These are phyloP conservation scores for Ambrosia artemisiifolia DNA, from an alignment of 129 eudicot genomes.

Conservation along the genomic window DNA sequence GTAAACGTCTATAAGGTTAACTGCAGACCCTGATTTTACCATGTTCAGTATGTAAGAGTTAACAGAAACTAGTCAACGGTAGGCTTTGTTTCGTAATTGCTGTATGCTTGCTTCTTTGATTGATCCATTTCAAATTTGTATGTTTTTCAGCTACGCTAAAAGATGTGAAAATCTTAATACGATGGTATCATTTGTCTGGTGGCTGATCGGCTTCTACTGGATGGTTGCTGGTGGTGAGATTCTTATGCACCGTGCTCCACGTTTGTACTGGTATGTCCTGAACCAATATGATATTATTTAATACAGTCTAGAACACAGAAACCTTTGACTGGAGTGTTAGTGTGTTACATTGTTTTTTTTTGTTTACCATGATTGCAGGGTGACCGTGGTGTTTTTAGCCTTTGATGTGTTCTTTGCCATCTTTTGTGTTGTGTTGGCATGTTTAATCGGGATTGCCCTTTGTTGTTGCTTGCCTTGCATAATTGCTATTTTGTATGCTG, in stretches of 20 bases:
- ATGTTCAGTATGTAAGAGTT: too few species aligned
- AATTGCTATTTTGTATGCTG: slow-evolving; percentile 88
- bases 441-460: slow-evolving; percentile 89
- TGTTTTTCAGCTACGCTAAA: slow-evolving; percentile 55
- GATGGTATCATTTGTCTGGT: slow-evolving; percentile 81
- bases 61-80: too few species aligned
- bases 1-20: not conserved
- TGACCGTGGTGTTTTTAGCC: slow-evolving; percentile 84
- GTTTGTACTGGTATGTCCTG: slow-evolving; percentile 70
- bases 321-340: not conserved
- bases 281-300: slow-evolving; percentile 2
- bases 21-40: not conserved
- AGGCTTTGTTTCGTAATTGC: not conserved
- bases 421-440: slow-evolving; percentile 91
- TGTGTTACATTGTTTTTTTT: not conserved
- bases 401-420: slow-evolving; percentile 96
- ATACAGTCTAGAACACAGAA: not conserved
- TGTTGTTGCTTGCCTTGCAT: slow-evolving; percentile 99
- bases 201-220: slow-evolving; percentile 99
- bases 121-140: not conserved
- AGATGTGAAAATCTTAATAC: slow-evolving; percentile 81
- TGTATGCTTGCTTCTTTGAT: slow-evolving; percentile 7
- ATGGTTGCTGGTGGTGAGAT: slow-evolving; percentile 80
- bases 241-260: slow-evolving; percentile 77
- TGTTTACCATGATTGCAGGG: slow-evolving; percentile 45